phyloP scores from a whole-genome alignment of 768 basidiomycete species.

The Kondoa malvinella region DNA sequence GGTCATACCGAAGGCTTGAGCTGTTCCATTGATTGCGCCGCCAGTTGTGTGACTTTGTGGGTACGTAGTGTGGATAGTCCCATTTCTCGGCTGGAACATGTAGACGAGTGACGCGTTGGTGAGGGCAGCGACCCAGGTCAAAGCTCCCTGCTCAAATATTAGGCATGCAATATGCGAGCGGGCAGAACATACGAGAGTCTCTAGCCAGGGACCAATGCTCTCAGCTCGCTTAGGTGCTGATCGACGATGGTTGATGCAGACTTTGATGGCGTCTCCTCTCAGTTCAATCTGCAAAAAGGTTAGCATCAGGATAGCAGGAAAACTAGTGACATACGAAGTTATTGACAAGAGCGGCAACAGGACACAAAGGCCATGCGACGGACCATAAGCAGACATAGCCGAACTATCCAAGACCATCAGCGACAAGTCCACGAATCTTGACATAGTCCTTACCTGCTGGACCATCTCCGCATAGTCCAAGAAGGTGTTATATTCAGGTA shows the following conservation, averaged over 20 bases:
- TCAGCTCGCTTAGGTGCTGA: conserved; percentile 76
- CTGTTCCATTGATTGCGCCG: background rate
- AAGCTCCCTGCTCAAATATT: conserved; percentile 37
- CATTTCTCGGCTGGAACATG: conserved; percentile 50
- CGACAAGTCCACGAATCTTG: too few species aligned
- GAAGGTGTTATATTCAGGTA: conserved; percentile 67
- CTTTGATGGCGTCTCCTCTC: conserved; percentile 88
- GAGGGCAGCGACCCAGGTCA: conserved; percentile 75
- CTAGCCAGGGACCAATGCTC: conserved; percentile 86
- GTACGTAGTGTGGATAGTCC: conserved; percentile 21
- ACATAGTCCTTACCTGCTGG: conserved; percentile 45
- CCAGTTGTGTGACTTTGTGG: conserved; percentile 11
- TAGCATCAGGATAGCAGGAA: background rate
- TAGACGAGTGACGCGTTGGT: conserved; percentile 81
- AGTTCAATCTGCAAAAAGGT: conserved; percentile 73
- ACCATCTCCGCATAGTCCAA: conserved; percentile 93
- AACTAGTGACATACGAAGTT: conserved; percentile 38
- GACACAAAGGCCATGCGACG: conserved; percentile 81
- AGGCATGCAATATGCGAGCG: background rate
- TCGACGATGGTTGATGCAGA: conserved; percentile 62
- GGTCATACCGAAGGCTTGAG: background rate
- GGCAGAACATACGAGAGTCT: conserved; percentile 46
- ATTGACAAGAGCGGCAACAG: conserved; percentile 76
- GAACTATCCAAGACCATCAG: conserved; percentile 36
- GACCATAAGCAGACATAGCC: conserved; percentile 86